Base-by-base conservation (phyloP, 129 eudicot species). In the Pulicaria dysenterica region DNA sequence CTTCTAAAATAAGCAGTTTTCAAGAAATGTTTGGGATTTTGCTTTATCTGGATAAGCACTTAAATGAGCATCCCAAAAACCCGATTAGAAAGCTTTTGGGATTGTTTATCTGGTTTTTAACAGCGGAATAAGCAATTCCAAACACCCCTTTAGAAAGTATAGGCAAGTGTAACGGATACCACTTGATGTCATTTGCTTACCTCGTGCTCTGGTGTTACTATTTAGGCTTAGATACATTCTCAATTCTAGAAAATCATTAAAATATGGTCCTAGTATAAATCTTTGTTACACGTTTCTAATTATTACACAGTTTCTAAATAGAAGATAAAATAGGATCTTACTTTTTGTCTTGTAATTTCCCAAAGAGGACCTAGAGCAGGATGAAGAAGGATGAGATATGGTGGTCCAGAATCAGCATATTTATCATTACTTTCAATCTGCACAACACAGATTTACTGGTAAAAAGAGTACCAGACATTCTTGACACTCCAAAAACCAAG, bases 291-390 rank as follows among this genome's bases (percentile, higher is more conserved):
- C 37, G 43, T 24, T 65, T 51, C 6, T 10, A 16, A 17, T 19
- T 53, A 36, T 43, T 19, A 43, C 44, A 62, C 37, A 54, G 24
- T 24, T 65, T 51, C 6, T 10, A 16, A 67, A 76, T 42, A 57
- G 36, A 15, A 45, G 50, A 68, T 17, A 37, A 43, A 48, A 76
- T 44, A 65, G 9, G 67, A 71, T 62, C 77, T 79, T 77, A 94
- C 99, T 81, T 94, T 94, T 80, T 94, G 97, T 64, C 99, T 88
- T 58, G 93, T 87, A 80, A 94, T 85, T 81, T 90, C 96, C 99
- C 97, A 94, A 2, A 94, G 88, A 47, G 99, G 99, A 57, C 99
- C 99, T 2, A 94, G 85, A 79, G 99, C 99, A 75, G 99, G 99
- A 83, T 94, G 99, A 39, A 94, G 96, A 61, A 90, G 84, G 75